phyloP scores from a whole-genome alignment of 2,329 filamentous ascomycete species.

The Aspergillaceae sp. region DNA sequence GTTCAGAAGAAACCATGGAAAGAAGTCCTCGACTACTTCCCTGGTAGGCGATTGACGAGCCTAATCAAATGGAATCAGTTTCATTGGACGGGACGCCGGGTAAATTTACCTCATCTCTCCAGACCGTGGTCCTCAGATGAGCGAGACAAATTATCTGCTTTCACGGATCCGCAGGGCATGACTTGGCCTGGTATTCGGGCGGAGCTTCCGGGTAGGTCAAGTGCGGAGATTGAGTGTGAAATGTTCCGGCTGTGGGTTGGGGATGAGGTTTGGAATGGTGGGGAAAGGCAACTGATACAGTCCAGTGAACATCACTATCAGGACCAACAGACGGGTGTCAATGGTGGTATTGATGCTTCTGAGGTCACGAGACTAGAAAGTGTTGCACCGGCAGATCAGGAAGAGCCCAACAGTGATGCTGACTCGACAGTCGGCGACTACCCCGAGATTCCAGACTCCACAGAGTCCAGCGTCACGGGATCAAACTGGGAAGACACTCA shows the following conservation, averaged over 20 bases:
- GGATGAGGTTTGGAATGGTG: constrained; percentile 10
- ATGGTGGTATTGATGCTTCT: too few relatives aligned
- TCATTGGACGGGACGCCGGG: constrained; percentile 22
- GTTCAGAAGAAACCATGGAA: constrained; percentile 20
- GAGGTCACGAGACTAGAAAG: too few relatives aligned
- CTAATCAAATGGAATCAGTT: constrained; percentile 18
- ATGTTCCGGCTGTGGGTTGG: constrained; percentile 25
- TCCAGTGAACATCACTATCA: too few relatives aligned
- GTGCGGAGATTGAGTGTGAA: constrained; percentile 26
- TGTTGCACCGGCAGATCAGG: too few relatives aligned
- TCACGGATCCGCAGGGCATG: constrained; percentile 21
- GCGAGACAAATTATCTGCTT: constrained; percentile 13
- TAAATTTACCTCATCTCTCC: constrained; percentile 18
- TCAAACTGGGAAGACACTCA: too few relatives aligned
- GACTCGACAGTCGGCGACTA: too few relatives aligned
- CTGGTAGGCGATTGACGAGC: constrained; percentile 13
- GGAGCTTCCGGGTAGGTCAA: constrained; percentile 21
- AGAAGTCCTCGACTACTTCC: constrained; percentile 22
- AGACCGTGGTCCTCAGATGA: constrained; percentile 23
- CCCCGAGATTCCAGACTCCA: too few relatives aligned
- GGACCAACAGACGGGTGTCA: too few relatives aligned
- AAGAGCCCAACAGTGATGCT: too few relatives aligned
- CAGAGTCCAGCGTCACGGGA: too few relatives aligned
- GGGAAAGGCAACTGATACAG: not conserved
- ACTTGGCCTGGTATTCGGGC: constrained; percentile 22